These are phyloP conservation scores for Arachnomyces sp. DNA, from an alignment of 2,329 filamentous ascomycete genomes.

Conservation along the genomic window DNA sequence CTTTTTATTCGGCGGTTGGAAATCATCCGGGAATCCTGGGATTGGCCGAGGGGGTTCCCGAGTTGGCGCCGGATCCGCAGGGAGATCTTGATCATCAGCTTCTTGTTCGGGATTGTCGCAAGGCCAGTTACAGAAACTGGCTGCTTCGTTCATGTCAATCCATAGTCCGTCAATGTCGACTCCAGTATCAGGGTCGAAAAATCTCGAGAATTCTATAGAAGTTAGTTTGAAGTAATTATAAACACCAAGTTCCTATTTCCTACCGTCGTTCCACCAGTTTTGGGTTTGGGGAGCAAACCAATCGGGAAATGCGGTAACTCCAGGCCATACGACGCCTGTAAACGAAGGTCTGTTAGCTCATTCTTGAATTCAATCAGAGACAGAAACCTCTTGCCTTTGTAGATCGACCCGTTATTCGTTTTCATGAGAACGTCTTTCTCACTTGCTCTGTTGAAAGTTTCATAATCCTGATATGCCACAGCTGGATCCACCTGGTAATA, in stretches of 20 bases:
- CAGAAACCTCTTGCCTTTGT: slow-evolving; percentile 30
- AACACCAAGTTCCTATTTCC: too few relatives aligned
- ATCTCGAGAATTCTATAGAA: slow-evolving; percentile 46
- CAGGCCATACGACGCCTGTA: slow-evolving; percentile 66
- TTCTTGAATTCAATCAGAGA: slow-evolving; percentile 4
- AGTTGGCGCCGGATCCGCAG: slow-evolving; percentile 56
- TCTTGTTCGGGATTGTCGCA: slow-evolving; percentile 49
- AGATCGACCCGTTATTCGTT: slow-evolving; percentile 45
- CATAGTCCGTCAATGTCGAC: slow-evolving; percentile 70
- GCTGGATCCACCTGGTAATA: slow-evolving; percentile 50
- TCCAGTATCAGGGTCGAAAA: slow-evolving; percentile 56
- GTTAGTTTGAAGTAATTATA: too few relatives aligned
- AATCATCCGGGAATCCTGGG: slow-evolving; percentile 59
- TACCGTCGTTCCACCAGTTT: slow-evolving; percentile 56
- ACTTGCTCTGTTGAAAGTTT: slow-evolving; percentile 53
- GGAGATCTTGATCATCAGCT: slow-evolving; percentile 30
- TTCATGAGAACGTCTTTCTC: slow-evolving; percentile 49
- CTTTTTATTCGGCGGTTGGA: slow-evolving; percentile 47
- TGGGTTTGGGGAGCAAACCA: slow-evolving; percentile 63
- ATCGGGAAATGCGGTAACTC: slow-evolving; percentile 63
- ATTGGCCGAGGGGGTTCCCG: slow-evolving; percentile 56
- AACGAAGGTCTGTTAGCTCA: slow-evolving; percentile 15
- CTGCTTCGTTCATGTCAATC: slow-evolving; percentile 61
- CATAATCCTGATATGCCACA: slow-evolving; percentile 41
- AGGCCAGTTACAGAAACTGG: slow-evolving; percentile 48